Percentiles rank a stretch among this genome's conserved stretches.
Conservation (phyloP, 163 green algal genomes). For the Scenedesmus sp. region DNA sequence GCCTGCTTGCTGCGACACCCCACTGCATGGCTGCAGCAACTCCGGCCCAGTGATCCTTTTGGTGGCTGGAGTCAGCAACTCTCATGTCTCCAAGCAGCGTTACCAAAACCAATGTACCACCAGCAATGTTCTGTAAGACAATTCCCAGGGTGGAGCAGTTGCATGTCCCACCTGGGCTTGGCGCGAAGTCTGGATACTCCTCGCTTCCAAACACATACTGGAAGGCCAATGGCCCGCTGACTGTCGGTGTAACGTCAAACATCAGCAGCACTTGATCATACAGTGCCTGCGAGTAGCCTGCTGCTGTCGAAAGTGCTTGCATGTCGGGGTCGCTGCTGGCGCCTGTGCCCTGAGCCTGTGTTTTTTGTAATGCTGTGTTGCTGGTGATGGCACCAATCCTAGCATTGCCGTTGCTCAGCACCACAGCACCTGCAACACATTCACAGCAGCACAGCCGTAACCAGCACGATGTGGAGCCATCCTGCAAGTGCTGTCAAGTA, state of each 20-base stretch:
- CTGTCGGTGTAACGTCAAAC: constrained; percentile 20
- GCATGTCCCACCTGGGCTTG: not conserved
- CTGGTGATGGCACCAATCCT: not conserved
- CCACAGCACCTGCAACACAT: constrained; percentile 17
- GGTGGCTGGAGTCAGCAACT: too few relatives aligned
- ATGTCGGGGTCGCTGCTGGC: not conserved
- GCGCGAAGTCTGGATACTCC: not conserved
- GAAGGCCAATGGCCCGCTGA: not conserved
- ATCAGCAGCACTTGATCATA: not conserved
- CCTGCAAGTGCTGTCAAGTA: too few relatives aligned
- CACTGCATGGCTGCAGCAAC: too few relatives aligned
- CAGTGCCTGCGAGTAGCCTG: not conserved
- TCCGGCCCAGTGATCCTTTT: too few relatives aligned
- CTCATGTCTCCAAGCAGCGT: too few relatives aligned
- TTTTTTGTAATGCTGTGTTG: not conserved
- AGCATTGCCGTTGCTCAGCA: constrained; percentile 28
- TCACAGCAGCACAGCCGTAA: not conserved
- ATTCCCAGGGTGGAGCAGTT: too few relatives aligned
- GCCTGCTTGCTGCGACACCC: too few relatives aligned
- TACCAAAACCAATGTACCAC: too few relatives aligned
- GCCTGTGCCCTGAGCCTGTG: not conserved
- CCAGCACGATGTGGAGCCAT: too few relatives aligned
- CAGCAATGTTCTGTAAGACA: too few relatives aligned
- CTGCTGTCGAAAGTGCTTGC: not conserved
- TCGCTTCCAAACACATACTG: constrained; percentile 40